Evolutionary conservation across 2,329 filamentous ascomycete genomes (phyloP), one percentile per base, ranked within the genome.

Genomic region (Exophiala sp.): DNA sequence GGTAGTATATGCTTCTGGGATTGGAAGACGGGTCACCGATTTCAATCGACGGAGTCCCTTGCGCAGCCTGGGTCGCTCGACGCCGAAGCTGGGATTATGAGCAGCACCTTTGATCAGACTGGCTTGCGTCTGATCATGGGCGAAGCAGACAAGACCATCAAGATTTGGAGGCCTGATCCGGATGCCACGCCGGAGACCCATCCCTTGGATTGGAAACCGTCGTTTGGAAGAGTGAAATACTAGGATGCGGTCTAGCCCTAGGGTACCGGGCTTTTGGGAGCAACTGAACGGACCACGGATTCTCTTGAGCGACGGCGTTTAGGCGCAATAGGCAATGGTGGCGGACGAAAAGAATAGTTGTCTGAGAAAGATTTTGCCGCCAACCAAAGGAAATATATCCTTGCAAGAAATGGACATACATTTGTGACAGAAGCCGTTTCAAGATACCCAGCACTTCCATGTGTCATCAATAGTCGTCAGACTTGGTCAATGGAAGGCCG

Each of bases 1-100:
- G 93, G 94, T 34, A 94, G 87, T 29, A 93, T 97, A 75, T 87
- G 82, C 59, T 98, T 98, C 74, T 98, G 90, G 86, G 94, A 98
- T 67, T 98, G 93, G 93, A 97, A 97, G 72, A 86, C 89, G 0
- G 93, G 94, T 0, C 82, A 98, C 66, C 79, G 86, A 41, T 98
- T 93, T 73, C 93, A 98, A 70, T 80, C 82, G 7, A 77, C 91
- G 10, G 90, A 98, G 60, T 95, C 88, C 2, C 88, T 88, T 6
- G 93, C 93, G 0, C 93, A 98, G 67, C 93, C 93, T 0, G 93
- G 93, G 43, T 94, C 87, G 14, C 73, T 98, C 19, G 90, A 97
- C 62, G 93, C 93, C 4, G 93, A 98, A 70, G 84, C 88, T 4
- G 94, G 94, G 46, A 82, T 98, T 60, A 95, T 98, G 85, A 88